Percentiles rank a stretch among this genome's conserved stretches.
phyloP scores from a whole-genome alignment of 2,329 filamentous ascomycete species.

The Microsporum canis region DNA sequence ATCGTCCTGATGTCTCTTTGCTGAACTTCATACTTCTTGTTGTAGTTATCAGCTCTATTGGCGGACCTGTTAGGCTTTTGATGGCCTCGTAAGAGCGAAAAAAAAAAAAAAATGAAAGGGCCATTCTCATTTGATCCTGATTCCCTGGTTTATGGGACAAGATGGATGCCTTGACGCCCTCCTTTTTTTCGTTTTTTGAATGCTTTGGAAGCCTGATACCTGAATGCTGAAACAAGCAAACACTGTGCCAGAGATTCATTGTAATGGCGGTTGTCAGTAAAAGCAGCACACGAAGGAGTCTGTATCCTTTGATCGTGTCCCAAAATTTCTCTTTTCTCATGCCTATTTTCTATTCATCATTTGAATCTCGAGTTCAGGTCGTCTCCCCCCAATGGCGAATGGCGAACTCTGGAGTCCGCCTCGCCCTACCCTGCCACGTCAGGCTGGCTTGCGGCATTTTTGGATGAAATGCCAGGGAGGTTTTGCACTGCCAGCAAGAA shows the following conservation, averaged over 20 bases:
- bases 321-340: not conserved
- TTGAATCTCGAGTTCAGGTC: not conserved
- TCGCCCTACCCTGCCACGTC: constrained; percentile 1
- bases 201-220: not conserved
- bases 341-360: not conserved
- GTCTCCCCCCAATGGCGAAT: not conserved
- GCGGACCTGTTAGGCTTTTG: not conserved
- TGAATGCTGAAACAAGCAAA: not conserved
- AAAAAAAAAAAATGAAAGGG: not conserved
- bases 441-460: not conserved
- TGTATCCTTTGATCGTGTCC: not conserved
- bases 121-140: not conserved
- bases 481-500: not conserved
- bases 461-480: not conserved
- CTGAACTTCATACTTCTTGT: not conserved
- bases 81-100: not conserved
- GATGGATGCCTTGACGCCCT: constrained; percentile 1
- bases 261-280: not conserved
- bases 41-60: not conserved
- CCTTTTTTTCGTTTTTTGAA: not conserved
- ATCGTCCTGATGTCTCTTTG: not conserved
- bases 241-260: not conserved
- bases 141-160: not conserved
- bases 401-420: not conserved
- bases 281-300: constrained; percentile 1